Evolutionary conservation across 176 grass and related monocot species (phyloP).

Genomic region (Bromus sterilis): DNA sequence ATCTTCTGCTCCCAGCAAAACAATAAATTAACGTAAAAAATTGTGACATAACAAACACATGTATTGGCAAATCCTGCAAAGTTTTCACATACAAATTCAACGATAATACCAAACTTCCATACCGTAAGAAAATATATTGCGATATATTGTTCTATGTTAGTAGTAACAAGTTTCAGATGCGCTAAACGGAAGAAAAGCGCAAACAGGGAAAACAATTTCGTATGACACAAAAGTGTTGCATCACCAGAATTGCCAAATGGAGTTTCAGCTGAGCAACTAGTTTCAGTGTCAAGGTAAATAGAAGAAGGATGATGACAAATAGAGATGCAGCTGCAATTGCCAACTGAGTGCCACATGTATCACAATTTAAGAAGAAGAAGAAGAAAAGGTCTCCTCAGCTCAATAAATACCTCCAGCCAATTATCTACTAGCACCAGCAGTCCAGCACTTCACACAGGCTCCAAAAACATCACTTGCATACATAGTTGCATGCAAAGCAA

Average conservation of each 20-base stretch:
- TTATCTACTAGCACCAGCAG: background rate
- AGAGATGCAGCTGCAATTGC: background rate
- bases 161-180: background rate
- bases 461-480: background rate
- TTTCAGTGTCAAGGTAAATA: background rate
- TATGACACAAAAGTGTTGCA: background rate
- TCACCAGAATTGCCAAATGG: background rate
- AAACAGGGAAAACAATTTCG: background rate
- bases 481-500: background rate
- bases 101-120: background rate
- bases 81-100: background rate
- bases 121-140: background rate
- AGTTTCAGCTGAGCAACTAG: background rate
- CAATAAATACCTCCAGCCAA: background rate
- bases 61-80: background rate
- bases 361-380: background rate
- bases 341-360: background rate
- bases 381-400: background rate
- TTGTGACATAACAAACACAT: background rate
- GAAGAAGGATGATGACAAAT: background rate
- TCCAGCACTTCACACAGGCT: constrained; percentile 12
- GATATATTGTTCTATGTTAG: background rate
- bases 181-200: no score
- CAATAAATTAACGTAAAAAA: background rate
- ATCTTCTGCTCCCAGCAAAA: background rate